Base-by-base conservation (phyloP, 331 rosid species). In the Spiraea crenata region DNA sequence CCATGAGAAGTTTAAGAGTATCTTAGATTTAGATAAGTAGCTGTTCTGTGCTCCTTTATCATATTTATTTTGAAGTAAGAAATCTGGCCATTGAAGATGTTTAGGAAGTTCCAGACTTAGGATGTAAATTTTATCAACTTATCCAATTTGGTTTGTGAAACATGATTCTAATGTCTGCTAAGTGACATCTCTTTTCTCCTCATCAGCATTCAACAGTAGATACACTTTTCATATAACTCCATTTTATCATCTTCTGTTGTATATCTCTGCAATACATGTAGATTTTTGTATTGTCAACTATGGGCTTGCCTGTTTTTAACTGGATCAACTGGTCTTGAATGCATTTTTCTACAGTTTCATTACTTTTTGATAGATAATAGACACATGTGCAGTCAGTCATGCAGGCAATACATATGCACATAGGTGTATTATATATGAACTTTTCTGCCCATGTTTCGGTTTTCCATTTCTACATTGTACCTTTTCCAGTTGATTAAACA, bases 221-320 rank as follows among this genome's bases (percentile, higher is more conserved):
- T 25, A 25, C 31, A 25, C 31, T 25, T 25, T 25, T 1, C 31
- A 25, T 25, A 25, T 25, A 25, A 0, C 31, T 25, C 31, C 31
- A 25, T 25, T 25, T 25, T 25, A 25, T 25, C 31, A 25, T 2
- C 31, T 25, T 25, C 2, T 25, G 34, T 2, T 37, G 3, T 14
- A 57, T 57, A 35, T 31, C 13, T 57, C 25, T 56, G 19, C 60
- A 0, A 56, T 52, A 17, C 5, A 8, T 10, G 37, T 25, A 15
- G 11, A 56, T 56, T 7, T 38, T 56, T 49, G 7, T 31, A 13
- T 57, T 57, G 63, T 7, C 63, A 57, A 10, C 35, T 13, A 4
- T 34, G 63, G 63, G 35, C 63, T 31, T 57, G 42, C n/a, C 42
- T 57, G 63, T 41, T 35, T 57, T 57, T 57, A n/a, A 35, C 42